Percentiles rank a stretch among this genome's conserved stretches.
Conservation (phyloP, 1,139 yeast species). For the Zhuliangozyma blackwelliae region DNA sequence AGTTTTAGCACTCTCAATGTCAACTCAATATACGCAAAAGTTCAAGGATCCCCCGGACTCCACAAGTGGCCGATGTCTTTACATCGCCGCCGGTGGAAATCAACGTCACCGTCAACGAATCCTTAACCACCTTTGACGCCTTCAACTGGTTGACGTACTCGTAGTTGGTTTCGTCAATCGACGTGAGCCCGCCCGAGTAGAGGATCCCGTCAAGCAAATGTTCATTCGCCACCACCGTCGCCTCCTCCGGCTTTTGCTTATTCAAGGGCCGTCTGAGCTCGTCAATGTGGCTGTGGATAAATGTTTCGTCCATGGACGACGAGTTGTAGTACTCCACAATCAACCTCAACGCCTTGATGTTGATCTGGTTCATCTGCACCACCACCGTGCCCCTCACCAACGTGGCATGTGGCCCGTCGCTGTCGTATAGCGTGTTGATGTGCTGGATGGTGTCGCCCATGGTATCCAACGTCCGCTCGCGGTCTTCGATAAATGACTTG, state of each 20-base stretch:
- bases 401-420: conserved; percentile 72
- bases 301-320: conserved; percentile 13
- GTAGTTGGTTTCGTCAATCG: conserved; percentile 67
- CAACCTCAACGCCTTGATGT: conserved; percentile 51
- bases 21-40: conserved; percentile 44
- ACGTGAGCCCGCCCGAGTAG: conserved; percentile 66
- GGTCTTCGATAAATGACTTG: conserved; percentile 52
- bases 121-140: conserved; percentile 28
- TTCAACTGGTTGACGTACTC: conserved; percentile 51
- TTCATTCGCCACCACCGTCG: neutral
- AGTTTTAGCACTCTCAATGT: neutral
- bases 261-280: conserved; percentile 3
- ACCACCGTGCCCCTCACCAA: conserved; percentile 66
- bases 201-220: conserved; percentile 23
- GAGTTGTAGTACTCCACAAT: conserved; percentile 31
- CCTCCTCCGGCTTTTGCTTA: conserved; percentile 2
- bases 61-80: conserved; percentile 61
- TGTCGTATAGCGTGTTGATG: conserved; percentile 67
- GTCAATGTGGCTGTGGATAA: conserved; percentile 18
- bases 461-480: conserved; percentile 59
- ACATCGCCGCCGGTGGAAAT: conserved; percentile 28
- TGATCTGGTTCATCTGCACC: conserved; percentile 54
- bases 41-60: conserved; percentile 76
- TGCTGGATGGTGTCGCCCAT: conserved; percentile 87
- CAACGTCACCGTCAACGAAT: conserved; percentile 63